Evolutionary conservation across 768 basidiomycete species (phyloP), one percentile per base, ranked within the genome.

Genomic region (Lactifluus rugatus): DNA sequence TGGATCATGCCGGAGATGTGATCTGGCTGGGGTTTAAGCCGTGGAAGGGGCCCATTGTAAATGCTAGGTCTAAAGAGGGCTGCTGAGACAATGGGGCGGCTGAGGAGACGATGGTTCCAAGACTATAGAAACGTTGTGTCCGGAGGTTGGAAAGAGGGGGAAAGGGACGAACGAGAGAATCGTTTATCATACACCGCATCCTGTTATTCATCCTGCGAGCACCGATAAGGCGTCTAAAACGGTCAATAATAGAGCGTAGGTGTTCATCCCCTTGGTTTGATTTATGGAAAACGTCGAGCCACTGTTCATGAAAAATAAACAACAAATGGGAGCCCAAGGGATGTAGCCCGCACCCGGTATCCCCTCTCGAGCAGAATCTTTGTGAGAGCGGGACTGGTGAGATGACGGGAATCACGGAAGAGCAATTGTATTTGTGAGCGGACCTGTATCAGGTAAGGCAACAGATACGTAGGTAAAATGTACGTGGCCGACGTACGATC

Each of bases 11-110:
- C 78, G 1, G 80, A 76, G 46, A 93, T 79, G n/a, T 78, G 74
- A 5, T 71, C 64, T 0, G 94, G 93, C 61, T 95, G 91, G 0
- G 89, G 90, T 41, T 78, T 81, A 64, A 96, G 73, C 0, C 89
- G 81, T 0, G 91, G 91, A 14, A 96, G 77, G 1, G 91, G 89
- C 0, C 72, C 75, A 67, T 91, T 81, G 70, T 71, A 81, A 8
- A 80, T 52, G 0, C 84, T 76, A 0, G 90, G 79, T 11, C 81
- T 81, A n/a, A 91, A 67, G 67, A 81, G 80, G 2, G 76, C 78
- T 5, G 90, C 87, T 7, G 88, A 91, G 58, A 91, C 70, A 34
- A 85, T 83, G 13, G 87, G 84, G 3, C 83, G 79, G 21, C 74
- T 78, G 37, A 73, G 76, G 39, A 87, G 71, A 23, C 73, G 73